A percentile compares a stretch with the other conserved stretches of the same genome.
Evolutionary conservation across 345 rosid genomes (phyloP).

Genomic region (Euphorbia peplus): DNA sequence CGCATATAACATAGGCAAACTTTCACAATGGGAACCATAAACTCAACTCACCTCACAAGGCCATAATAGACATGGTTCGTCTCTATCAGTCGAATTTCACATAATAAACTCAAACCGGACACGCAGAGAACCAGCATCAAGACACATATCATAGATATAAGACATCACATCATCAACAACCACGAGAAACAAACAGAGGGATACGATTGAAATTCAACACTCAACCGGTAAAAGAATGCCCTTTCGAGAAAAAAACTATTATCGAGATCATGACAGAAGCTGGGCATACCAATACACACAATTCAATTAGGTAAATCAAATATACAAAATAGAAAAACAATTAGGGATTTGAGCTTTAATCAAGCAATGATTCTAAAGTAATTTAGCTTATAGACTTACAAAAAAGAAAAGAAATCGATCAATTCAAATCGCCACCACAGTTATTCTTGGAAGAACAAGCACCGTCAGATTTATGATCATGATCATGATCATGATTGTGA

Average conservation of each 20-base stretch:
- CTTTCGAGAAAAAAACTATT: neutral
- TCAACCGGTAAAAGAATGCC: neutral
- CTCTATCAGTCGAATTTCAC: neutral
- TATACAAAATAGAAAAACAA: neutral
- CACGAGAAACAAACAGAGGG: neutral
- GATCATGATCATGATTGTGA: slow-evolving; percentile 24
- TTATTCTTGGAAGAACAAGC: slow-evolving; percentile 19
- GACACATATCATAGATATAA: neutral
- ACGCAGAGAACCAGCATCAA: neutral
- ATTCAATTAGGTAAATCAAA: neutral
- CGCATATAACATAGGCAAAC: neutral
- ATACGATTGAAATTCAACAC: neutral
- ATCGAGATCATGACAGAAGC: neutral
- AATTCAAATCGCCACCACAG: neutral
- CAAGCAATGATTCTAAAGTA: neutral
- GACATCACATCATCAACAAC: neutral
- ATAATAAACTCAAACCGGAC: neutral
- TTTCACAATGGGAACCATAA: neutral
- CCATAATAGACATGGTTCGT: neutral
- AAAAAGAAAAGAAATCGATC: neutral
- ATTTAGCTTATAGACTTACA: neutral
- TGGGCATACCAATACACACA: neutral
- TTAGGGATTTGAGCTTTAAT: neutral
- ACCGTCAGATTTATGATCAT: slow-evolving; percentile 20
- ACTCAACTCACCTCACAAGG: neutral